Evolutionary conservation across 192 early-diverging fungal genomes (phyloP), one percentile per base, ranked within the genome.

Genomic region (Cetraspora pellucida): DNA sequence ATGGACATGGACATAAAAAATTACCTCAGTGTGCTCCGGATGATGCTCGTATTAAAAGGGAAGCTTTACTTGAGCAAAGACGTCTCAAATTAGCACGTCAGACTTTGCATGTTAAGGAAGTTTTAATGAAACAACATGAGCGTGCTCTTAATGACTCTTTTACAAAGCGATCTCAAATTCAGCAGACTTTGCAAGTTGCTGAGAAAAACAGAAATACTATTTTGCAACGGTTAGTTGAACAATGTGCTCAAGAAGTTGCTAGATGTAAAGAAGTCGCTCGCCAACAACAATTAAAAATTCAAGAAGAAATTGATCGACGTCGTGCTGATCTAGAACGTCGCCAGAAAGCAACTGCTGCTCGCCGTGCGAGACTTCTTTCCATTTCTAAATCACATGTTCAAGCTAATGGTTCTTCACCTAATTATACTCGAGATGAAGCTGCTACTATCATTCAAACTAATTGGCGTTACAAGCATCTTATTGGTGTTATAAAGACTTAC

Each of bases 221-320:
- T 10, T 37, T 78, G 5, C 68, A 78, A 63, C 47, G 55, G 9
- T 61, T 72, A 47, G 71, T 70, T 30, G 68, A 78, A 30, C 77
- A 78, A 52, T 71, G 69, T 47, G 71, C 68, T 11, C 58, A 61
- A 49, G 68, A 70, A 63, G 77, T 78, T 50, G 77, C 67, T 28
- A 72, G 67, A 50, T 70, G 68, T 37, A 78, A 78, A 72, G 77
- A 78, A 72, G 77, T 78, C 28, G 77, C 77, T 19, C 57, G 77
- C 19, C 52, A 64, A 60, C 77, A 78, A 25, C 63, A 78, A 47
- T 45, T 78, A 14, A 78, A 72, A 44, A 78, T 63, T 49, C 73
- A 75, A 60, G 73, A 75, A 50, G 58, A 60, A 75, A 75, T 64
- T 47, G 73, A 75, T 75, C 27, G 73, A 30, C 57, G 73, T 49